Evolutionary conservation across 2,329 filamentous ascomycete genomes (phyloP).

Genomic region (Tolypocladium tropicale): DNA sequence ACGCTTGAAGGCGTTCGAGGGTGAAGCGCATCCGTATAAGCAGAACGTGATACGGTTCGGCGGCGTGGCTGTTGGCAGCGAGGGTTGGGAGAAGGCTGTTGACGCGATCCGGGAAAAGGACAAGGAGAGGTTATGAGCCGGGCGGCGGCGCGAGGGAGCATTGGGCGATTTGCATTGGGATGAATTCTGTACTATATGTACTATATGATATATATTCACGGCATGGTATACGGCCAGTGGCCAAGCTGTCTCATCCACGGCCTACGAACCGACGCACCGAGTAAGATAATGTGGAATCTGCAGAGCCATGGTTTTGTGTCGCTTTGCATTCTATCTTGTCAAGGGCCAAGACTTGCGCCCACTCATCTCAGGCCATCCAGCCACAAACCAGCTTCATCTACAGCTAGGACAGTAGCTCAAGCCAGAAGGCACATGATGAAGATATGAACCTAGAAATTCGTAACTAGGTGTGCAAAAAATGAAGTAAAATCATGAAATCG

Average conservation of each 20-base stretch:
- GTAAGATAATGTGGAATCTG: no score
- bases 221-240: background rate
- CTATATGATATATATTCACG: constrained; percentile 11
- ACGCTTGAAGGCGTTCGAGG: constrained; percentile 91
- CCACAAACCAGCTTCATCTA: background rate
- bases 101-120: constrained; percentile 40
- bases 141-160: background rate
- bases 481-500: background rate
- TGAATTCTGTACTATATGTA: constrained; percentile 21
- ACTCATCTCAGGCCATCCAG: background rate
- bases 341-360: background rate
- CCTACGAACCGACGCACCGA: background rate
- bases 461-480: background rate
- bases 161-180: constrained; percentile 3
- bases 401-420: no score
- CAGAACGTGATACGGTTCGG: constrained; percentile 70
- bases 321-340: background rate
- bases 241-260: background rate
- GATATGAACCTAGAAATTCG: background rate
- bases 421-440: background rate
- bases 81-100: constrained; percentile 43
- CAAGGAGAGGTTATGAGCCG: constrained; percentile 36
- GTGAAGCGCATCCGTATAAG: constrained; percentile 84
- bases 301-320: background rate
- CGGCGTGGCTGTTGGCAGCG: constrained; percentile 43